Percentiles rank a stretch among this genome's conserved stretches.
phyloP scores from a whole-genome alignment of 306 rosid genomes.

The Sesbania bispinosa region DNA sequence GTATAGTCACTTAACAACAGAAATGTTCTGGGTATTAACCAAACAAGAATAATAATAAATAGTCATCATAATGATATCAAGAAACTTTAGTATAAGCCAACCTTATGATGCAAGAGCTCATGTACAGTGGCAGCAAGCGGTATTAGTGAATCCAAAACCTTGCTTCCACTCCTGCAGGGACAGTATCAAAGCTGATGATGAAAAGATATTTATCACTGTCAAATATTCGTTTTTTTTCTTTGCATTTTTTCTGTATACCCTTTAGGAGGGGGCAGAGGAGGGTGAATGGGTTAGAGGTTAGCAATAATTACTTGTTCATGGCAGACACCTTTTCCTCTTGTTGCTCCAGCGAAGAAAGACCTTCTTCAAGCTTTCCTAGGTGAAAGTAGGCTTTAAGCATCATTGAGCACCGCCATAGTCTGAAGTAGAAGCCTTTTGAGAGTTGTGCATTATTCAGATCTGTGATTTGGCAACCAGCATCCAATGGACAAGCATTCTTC shows the following conservation, averaged over 20 bases:
- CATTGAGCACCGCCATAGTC: slow-evolving; percentile 78
- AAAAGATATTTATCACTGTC: neutral
- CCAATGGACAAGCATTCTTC: slow-evolving; percentile 53
- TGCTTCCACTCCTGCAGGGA: slow-evolving; percentile 66
- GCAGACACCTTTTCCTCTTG: slow-evolving; percentile 54
- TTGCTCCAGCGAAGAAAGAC: slow-evolving; percentile 71
- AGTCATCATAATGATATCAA: neutral
- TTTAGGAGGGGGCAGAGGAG: neutral
- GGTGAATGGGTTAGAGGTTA: slow-evolving; percentile 8
- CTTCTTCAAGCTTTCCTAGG: slow-evolving; percentile 86
- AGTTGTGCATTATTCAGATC: slow-evolving; percentile 46
- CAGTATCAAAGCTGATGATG: slow-evolving; percentile 30
- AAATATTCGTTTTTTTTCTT: slow-evolving; percentile 11
- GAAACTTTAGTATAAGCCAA: slow-evolving; percentile 32
- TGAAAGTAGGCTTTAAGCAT: slow-evolving; percentile 67
- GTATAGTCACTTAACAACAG: neutral
- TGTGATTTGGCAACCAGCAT: slow-evolving; percentile 29
- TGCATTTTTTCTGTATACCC: neutral
- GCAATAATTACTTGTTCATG: slow-evolving; percentile 46
- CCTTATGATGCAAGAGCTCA: slow-evolving; percentile 74
- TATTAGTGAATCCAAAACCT: slow-evolving; percentile 57
- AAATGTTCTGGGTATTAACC: neutral
- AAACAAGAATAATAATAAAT: neutral
- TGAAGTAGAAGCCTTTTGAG: slow-evolving; percentile 51
- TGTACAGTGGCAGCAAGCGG: slow-evolving; percentile 63